Base-by-base conservation (phyloP, 177 flowering plant species). In the Telopea speciosissima region DNA sequence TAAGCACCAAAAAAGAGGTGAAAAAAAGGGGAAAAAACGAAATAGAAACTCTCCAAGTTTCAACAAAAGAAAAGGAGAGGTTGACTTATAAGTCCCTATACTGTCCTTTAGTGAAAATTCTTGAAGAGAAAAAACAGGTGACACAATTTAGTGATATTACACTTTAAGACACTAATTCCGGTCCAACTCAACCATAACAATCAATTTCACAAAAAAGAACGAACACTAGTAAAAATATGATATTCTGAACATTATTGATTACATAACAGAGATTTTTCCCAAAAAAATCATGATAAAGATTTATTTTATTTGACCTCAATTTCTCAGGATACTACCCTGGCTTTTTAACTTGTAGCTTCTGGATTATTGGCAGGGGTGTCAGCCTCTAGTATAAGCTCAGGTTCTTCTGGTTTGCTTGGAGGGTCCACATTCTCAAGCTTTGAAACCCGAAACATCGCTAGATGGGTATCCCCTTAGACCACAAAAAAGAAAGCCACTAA, bases 391-490 rank as follows among this genome's bases (percentile, higher is more conserved):
- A 70, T 70, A 14, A 45, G 42, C 69, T 74, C 65, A 44, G 66
- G 64, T 69, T 69, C 71, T 56, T 70, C 79, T 58, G 73, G 63
- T 49, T 65, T 70, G 67, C 77, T 33, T 42, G 77, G 67, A 66
- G 65, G 62, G 42, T 77, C 83, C 72, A 75, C 78, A 31, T 70
- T 77, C 71, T 80, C 76, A 23, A 88, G 72, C 77, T 83, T 91
- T 5, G 81, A 86, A 13, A 86, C 87, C 0, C 84, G 87, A 65
- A 89, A 89, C 68, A 85, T 83, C 7, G 97, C 97, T 56, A 91
- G 66, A 83, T 86, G 79, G 4, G 58, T 81, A 70, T 91, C 97
- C 68, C 97, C 97, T 91, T 73, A 70, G 58, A 45, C 10, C 74
- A 58, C 6, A 61, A 73, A 70, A 72, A 9, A 45, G 67, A 68